These are phyloP conservation scores for Aquilaria agallochum DNA, from an alignment of 441 rosid species.

Conservation along the genomic window DNA sequence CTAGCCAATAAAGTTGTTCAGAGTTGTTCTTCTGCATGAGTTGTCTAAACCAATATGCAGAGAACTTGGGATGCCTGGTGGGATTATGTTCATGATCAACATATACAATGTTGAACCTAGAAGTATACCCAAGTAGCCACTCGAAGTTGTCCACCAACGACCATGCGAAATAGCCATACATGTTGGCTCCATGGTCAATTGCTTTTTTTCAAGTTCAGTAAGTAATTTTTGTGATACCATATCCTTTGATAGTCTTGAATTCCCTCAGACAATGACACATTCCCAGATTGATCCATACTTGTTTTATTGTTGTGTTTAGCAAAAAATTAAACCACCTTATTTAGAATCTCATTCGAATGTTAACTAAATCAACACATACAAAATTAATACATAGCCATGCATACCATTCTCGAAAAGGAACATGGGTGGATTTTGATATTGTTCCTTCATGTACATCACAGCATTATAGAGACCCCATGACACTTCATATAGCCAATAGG, in stretches of 20 bases:
- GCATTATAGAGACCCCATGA: slow-evolving; percentile 43
- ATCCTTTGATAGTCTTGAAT: slow-evolving; percentile 28
- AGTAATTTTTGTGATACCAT: slow-evolving; percentile 24
- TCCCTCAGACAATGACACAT: slow-evolving; percentile 22
- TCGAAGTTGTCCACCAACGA: slow-evolving; percentile 39
- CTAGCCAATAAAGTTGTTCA: too few relatives aligned
- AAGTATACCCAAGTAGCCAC: slow-evolving; percentile 31
- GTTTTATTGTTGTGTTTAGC: background rate
- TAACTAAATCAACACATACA: too few relatives aligned
- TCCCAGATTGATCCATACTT: slow-evolving; percentile 41
- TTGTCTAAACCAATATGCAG: slow-evolving; percentile 39
- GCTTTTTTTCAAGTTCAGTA: slow-evolving; percentile 33
- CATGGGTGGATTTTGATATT: slow-evolving; percentile 24
- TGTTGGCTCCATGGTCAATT: slow-evolving; percentile 32
- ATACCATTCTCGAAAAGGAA: slow-evolving; percentile 34
- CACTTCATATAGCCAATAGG: slow-evolving; percentile 33
- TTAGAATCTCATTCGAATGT: background rate
- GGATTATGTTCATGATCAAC: slow-evolving; percentile 21
- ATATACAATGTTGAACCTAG: slow-evolving; percentile 31
- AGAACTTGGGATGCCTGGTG: slow-evolving; percentile 33
- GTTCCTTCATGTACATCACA: slow-evolving; percentile 32
- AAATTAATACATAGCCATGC: background rate
- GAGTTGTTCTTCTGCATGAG: slow-evolving; percentile 9
- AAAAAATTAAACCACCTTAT: background rate
- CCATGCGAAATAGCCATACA: slow-evolving; percentile 37